Evolutionary conservation across 176 grass and related monocot genomes (phyloP).

Genomic region (Musa acuminata): DNA sequence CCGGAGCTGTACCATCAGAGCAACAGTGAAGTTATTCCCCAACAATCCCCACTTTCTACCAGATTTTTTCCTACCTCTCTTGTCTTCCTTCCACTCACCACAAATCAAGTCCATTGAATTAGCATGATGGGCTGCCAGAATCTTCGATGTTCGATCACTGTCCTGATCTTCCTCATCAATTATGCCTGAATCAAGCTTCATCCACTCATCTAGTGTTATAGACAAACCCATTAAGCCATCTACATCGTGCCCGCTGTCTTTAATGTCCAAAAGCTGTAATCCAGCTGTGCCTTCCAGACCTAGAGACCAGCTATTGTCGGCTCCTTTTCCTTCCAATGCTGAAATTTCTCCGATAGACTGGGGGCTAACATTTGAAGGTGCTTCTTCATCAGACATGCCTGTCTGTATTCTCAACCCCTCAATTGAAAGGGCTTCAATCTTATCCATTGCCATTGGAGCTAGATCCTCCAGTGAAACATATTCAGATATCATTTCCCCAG

Average conservation of each 20-base stretch:
- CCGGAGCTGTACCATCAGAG: conserved; percentile 86
- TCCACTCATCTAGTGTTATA: conserved; percentile 92
- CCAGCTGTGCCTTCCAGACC: conserved; percentile 91
- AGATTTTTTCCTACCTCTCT: conserved; percentile 54
- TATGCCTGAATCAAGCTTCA: conserved; percentile 76
- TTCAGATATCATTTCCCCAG: conserved; percentile 43
- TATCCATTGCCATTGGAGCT: conserved; percentile 97
- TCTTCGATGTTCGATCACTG: conserved; percentile 69
- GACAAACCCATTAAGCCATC: conserved; percentile 96
- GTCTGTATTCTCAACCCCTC: conserved; percentile 98
- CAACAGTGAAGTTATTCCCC: conserved; percentile 92
- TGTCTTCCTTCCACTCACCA: conserved; percentile 37
- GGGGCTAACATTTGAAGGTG: conserved; percentile 75
- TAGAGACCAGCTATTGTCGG: conserved; percentile 42
- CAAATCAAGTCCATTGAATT: conserved; percentile 73
- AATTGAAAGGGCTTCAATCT: conserved; percentile 88
- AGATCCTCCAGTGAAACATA: conserved; percentile 89
- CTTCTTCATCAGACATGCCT: conserved; percentile 83
- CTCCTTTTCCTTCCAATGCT: conserved; percentile 61
- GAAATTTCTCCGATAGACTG: conserved; percentile 68
- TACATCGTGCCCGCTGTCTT: conserved; percentile 52
- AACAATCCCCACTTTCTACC: conserved; percentile 87
- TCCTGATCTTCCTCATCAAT: conserved; percentile 73
- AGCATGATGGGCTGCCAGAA: conserved; percentile 94
- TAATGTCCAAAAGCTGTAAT: conserved; percentile 81